phyloP scores from a whole-genome alignment of 2,329 filamentous ascomycete genomes.

The Hymenotorrendiella dingleyae region DNA sequence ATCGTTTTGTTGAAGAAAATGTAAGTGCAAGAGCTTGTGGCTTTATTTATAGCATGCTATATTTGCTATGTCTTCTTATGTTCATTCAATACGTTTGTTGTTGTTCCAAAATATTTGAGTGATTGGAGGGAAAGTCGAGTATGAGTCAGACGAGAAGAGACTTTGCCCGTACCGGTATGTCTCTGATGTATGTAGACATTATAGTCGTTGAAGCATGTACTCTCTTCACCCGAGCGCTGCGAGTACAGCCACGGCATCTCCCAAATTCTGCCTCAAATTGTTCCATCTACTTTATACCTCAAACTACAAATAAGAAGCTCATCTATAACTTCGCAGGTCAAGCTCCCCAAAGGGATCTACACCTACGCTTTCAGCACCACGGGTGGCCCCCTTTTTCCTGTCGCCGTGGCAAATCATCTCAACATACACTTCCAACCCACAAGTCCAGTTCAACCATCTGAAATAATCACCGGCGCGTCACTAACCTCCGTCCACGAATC shows the following conservation, averaged over 20 bases:
- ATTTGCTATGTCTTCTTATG: too few species aligned
- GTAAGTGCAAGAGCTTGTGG: constrained; percentile 7
- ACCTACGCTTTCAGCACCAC: constrained; percentile 36
- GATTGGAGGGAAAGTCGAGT: too few species aligned
- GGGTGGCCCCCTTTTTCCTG: constrained; percentile 34
- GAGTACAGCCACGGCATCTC: too few species aligned
- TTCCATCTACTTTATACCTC: too few species aligned
- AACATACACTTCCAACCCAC: constrained; percentile 36
- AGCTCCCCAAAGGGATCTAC: constrained; percentile 31
- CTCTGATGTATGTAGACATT: too few species aligned
- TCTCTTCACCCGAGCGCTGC: too few species aligned
- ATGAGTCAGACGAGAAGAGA: too few species aligned
- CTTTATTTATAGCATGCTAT: neutral
- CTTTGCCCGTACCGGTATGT: too few species aligned
- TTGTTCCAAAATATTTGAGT: too few species aligned
- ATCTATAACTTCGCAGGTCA: constrained; percentile 19
- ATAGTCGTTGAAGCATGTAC: too few species aligned
- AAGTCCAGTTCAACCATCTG: constrained; percentile 29
- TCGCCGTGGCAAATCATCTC: constrained; percentile 36
- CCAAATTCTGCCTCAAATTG: too few species aligned
- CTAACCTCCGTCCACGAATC: constrained; percentile 38
- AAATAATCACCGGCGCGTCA: constrained; percentile 37
- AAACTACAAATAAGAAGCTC: neutral
- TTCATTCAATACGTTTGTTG: too few species aligned
- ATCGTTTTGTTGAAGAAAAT: constrained; percentile 34